These are phyloP conservation scores for Solanum lycopersicoides DNA, from an alignment of 257 asterid species.

Conservation along the genomic window DNA sequence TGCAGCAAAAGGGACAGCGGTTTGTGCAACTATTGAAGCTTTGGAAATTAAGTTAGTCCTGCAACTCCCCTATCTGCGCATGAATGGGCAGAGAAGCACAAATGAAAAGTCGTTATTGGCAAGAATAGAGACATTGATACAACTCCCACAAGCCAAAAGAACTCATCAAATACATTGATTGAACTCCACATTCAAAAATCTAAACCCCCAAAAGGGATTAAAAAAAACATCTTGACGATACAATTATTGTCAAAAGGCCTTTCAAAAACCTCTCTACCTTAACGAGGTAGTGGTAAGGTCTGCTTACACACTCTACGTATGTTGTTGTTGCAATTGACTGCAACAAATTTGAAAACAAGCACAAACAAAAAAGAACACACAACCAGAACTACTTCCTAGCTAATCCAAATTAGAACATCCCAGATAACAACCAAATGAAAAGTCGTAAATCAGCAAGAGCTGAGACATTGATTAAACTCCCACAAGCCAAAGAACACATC, in stretches of 20 bases:
- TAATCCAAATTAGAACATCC: not conserved
- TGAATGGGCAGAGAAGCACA: not conserved
- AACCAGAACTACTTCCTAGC: not conserved
- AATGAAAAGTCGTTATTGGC: no score
- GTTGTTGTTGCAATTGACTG: not conserved
- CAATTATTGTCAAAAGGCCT: no score
- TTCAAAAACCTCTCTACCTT: not conserved
- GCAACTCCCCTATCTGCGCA: not conserved
- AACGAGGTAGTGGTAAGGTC: not conserved
- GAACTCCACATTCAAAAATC: not conserved
- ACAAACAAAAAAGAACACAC: not conserved
- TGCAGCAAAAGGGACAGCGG: not conserved
- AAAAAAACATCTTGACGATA: no score
- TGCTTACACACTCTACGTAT: no score
- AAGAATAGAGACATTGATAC: not conserved
- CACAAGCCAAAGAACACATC: not conserved
- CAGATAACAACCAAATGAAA: not conserved
- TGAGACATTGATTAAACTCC: not conserved
- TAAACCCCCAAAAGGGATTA: no score
- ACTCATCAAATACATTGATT: not conserved
- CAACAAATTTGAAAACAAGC: not conserved
- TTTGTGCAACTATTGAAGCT: not conserved
- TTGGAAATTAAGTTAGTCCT: not conserved
- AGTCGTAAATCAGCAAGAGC: not conserved
- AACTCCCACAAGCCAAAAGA: not conserved